Base-by-base conservation (phyloP, 2,329 filamentous ascomycete genomes). In the Sclerotinia nivalis region DNA sequence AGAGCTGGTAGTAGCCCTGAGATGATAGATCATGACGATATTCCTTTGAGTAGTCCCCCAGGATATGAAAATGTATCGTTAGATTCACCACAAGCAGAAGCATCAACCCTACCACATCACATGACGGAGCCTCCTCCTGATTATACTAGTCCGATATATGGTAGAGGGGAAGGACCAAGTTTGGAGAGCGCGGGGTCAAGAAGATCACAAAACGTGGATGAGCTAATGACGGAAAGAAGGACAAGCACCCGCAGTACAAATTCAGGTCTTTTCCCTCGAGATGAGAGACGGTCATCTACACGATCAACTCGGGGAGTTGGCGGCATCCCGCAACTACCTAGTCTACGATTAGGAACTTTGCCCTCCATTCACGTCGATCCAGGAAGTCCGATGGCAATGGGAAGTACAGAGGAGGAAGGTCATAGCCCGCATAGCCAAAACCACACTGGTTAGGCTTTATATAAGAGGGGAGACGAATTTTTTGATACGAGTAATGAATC, bases 361-460 rank as follows among this genome's bases (percentile, higher is more conserved):
- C 87, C 87, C 4, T 83, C 84, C 73, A 89, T 89, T 75, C 83
- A 88, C 37, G 84, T 88, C 61, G 84, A 89, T 68, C 72, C 74
- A n/a, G 74, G 69, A 50, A 77, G 75, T 65, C 77, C 76, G 2
- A 55, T 34, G 59, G 28, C 67, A 18, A 34, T 47, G 40, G 37
- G 58, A 47, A 15, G 37, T 25, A 45, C 58, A 40, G 45, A 56
- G 45, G 72, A 71, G 43, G 65, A 66, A 55, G 59, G 8, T 1
- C 55, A 70, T 12, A 59, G 37, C 25, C 68, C 37, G 13, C 54
- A 49, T 22, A 25, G 8, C 34, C 65, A 68, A 40, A 37, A 22
- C 18, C 45, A 43, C 25, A 49, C 2, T 13, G 54, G 5, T 25
- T 67, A 59, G 25, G 37, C 22, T 49, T 37, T 25, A 28, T 25